These are phyloP conservation scores for Stenocarpella maydis DNA, from an alignment of 2,329 filamentous ascomycete genomes.

Conservation along the genomic window DNA sequence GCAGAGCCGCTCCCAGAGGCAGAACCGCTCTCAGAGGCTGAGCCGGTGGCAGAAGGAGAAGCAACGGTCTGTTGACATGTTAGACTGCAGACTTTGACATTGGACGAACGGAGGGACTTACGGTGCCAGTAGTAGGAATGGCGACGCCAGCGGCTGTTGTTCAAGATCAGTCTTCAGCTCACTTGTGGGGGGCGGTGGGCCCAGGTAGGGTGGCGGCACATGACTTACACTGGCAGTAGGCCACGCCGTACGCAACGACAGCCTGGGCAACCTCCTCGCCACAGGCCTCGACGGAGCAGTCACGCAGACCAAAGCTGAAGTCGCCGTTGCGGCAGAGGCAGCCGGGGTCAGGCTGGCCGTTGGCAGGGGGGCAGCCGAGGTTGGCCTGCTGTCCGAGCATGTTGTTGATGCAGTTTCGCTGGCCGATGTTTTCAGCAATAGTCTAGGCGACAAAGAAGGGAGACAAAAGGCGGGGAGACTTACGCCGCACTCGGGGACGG, in stretches of 20 bases:
- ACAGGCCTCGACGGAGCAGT: constrained; percentile 59
- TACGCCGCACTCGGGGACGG: constrained; percentile 63
- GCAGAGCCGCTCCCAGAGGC: constrained; percentile 19
- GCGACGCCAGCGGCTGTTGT: constrained; percentile 45
- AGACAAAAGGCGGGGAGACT: constrained; percentile 43
- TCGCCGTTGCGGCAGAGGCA: constrained; percentile 58
- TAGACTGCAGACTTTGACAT: not conserved
- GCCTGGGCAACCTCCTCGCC: constrained; percentile 44
- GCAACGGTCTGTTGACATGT: constrained; percentile 34
- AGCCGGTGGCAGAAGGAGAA: constrained; percentile 38
- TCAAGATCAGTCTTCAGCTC: constrained; percentile 36
- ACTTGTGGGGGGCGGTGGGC: not conserved
- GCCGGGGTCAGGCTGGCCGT: constrained; percentile 38
- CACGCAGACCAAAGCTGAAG: constrained; percentile 59
- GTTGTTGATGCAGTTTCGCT: constrained; percentile 60
- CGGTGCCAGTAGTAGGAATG: constrained; percentile 44
- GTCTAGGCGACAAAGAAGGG: not conserved
- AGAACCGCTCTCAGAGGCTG: constrained; percentile 32
- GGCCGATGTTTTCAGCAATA: constrained; percentile 7
- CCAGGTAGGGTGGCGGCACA: not conserved
- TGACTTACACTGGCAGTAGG: constrained; percentile 50
- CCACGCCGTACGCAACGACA: constrained; percentile 50
- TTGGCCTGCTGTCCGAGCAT: constrained; percentile 57
- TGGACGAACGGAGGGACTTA: constrained; percentile 30
- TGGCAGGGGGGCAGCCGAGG: constrained; percentile 52